Base-by-base conservation (phyloP, 805 yeast genomes). In the Candida boidinii region DNA sequence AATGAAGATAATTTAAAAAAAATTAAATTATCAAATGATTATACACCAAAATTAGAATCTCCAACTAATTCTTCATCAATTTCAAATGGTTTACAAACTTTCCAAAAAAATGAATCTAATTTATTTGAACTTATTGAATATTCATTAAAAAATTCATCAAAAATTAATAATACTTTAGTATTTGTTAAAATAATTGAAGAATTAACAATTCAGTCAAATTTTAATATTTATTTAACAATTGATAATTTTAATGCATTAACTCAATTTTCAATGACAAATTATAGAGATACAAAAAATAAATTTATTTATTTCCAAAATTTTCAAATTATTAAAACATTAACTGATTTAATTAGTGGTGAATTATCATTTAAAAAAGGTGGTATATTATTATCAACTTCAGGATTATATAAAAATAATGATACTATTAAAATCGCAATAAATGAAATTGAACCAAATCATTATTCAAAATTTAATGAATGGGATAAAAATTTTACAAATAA, bases 191-290 rank as follows among this genome's bases (percentile, higher is more conserved):
- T 82, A 15, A 45, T 82, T 3, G 51, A 62, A 2, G 86, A 81
- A 56, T 58, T 85, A 32, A 50, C 67, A 12, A 47, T 46, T 23
- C 84, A 82, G 40, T 38, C 55, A 2, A 36, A 49, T 12, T 53
- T 62, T 24, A 88, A 90, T 5, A 79, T 80, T 8, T 61, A 72
- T 31, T 62, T 85, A 27, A 67, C 94, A 3, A 66, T 86, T 27
- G 96, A 87, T 53, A 77, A 82, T 49, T 67, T 85, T 49, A 76
- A 84, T 38, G 73, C 77, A 3, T 56, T 84, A 36, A 53, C 76
- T 10, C 69, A 76, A 24, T 47, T 58, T 20, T 66, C 81, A 6
- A 55, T 56, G 33, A 72, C 94, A 7, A 65, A 59, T 26, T 85
- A 87, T 59, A 68, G 71, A 44, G 69, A 77, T 48, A 54, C 67